A percentile compares a stretch with the other conserved stretches of the same genome.
Evolutionary conservation across 202 grass and related monocot genomes (phyloP).

Genomic region (Schoenoplectus tabernaemontani): DNA sequence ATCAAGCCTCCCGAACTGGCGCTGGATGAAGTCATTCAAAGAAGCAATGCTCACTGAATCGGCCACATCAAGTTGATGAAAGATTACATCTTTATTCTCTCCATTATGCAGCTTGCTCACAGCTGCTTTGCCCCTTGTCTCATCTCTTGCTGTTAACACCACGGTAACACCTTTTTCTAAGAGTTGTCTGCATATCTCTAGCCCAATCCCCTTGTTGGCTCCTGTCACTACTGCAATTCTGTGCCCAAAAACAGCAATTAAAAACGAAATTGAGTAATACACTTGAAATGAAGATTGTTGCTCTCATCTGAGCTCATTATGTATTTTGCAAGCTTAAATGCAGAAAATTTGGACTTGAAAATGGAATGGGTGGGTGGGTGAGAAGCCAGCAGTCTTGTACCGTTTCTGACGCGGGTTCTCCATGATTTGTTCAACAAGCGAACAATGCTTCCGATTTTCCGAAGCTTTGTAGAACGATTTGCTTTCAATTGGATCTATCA

Average conservation of each 20-base stretch:
- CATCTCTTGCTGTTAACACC: constrained; percentile 26
- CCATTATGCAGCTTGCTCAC: not conserved
- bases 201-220: constrained; percentile 31
- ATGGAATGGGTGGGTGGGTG: not conserved
- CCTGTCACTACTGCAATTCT: constrained; percentile 35
- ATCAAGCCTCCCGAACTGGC: constrained; percentile 23
- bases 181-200: constrained; percentile 30
- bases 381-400: not conserved
- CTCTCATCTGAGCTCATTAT: not conserved
- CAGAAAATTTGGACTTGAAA: not conserved
- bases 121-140: constrained; percentile 15
- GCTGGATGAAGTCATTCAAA: not conserved
- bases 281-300: not conserved
- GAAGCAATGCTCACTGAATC: constrained; percentile 1
- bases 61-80: constrained; percentile 22
- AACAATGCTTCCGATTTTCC: not conserved
- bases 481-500: too few relatives aligned
- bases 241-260: not conserved
- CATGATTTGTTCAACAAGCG: not conserved
- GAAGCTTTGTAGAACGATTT: too few relatives aligned
- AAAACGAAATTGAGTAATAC: not conserved
- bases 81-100: constrained; percentile 18
- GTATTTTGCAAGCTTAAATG: too few relatives aligned
- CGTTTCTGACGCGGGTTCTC: not conserved
- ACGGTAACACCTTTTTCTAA: constrained; percentile 11